phyloP scores from a whole-genome alignment of 1,284 basidiomycete genomes.

The Marasmius oreades region DNA sequence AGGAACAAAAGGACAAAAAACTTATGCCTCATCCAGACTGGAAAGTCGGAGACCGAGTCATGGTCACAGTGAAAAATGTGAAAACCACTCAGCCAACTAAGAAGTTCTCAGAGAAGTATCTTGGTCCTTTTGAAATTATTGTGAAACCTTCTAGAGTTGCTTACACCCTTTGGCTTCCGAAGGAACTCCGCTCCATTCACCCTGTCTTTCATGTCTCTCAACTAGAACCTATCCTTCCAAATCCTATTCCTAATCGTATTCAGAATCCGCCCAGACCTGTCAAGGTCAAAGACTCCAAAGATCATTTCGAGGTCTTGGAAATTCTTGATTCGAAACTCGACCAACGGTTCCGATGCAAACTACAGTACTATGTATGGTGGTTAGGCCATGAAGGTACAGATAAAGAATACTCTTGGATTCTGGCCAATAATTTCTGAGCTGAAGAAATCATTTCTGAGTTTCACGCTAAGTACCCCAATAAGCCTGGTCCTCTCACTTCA shows the following conservation, averaged over 20 bases:
- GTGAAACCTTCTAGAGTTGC: background rate
- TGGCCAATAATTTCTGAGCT: no score
- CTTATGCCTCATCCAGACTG: background rate
- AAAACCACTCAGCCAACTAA: no score
- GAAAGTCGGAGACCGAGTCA: background rate
- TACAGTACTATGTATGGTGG: background rate
- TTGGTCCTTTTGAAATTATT: background rate
- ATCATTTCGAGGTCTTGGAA: background rate
- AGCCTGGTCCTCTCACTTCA: background rate
- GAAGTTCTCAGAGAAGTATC: no score
- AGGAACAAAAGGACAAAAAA: background rate
- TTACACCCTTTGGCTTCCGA: background rate
- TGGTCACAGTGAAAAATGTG: no score
- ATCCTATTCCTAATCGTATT: background rate
- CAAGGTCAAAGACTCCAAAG: background rate
- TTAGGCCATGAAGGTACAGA: background rate
- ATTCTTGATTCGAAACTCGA: background rate
- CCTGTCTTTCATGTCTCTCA: background rate
- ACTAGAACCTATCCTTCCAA: background rate
- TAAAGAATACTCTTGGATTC: background rate
- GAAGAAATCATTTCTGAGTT: no score
- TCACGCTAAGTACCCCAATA: background rate
- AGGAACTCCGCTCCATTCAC: background rate
- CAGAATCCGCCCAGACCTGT: background rate
- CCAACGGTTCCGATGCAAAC: background rate